phyloP scores from a whole-genome alignment of 176 grass and related monocot genomes.

The Elaeis guineensis region DNA sequence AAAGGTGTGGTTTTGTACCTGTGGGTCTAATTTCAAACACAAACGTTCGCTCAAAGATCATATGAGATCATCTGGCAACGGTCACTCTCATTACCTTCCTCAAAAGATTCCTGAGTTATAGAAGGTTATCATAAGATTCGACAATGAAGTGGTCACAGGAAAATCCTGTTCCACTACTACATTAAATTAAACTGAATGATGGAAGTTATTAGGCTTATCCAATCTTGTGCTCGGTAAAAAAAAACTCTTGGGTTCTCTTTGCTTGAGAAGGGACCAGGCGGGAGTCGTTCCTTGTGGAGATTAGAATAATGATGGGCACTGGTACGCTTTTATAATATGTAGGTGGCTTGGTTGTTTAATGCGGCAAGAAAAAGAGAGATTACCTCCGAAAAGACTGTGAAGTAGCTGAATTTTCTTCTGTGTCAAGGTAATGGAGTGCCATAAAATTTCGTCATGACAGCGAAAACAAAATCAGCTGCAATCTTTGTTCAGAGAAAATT shows the following conservation, averaged over 20 bases:
- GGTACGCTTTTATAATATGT: too few species aligned
- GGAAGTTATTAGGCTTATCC: conserved; percentile 1
- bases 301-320: background rate
- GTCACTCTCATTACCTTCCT: conserved; percentile 28
- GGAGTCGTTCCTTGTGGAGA: conserved; percentile 18
- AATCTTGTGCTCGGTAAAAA: conserved; percentile 14
- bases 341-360: background rate
- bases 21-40: conserved; percentile 95
- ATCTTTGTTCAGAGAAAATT: too few species aligned
- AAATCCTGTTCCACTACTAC: background rate
- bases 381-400: conserved; percentile 23
- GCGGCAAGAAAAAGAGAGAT: background rate
- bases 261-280: too few species aligned
- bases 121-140: conserved; percentile 42
- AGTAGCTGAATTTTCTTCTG: conserved; percentile 96
- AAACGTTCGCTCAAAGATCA: conserved; percentile 94
- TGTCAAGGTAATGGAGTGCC: too few species aligned
- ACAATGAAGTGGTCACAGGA: background rate
- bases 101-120: conserved; percentile 2
- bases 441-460: too few species aligned
- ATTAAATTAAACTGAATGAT: too few species aligned
- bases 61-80: conserved; percentile 58
- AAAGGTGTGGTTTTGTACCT: conserved; percentile 83
- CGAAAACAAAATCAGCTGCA: too few species aligned
- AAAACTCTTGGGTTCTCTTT: background rate